These are phyloP conservation scores for Botryosphaeria dothidea DNA, from an alignment of 2,329 filamentous ascomycete genomes.

Conservation along the genomic window DNA sequence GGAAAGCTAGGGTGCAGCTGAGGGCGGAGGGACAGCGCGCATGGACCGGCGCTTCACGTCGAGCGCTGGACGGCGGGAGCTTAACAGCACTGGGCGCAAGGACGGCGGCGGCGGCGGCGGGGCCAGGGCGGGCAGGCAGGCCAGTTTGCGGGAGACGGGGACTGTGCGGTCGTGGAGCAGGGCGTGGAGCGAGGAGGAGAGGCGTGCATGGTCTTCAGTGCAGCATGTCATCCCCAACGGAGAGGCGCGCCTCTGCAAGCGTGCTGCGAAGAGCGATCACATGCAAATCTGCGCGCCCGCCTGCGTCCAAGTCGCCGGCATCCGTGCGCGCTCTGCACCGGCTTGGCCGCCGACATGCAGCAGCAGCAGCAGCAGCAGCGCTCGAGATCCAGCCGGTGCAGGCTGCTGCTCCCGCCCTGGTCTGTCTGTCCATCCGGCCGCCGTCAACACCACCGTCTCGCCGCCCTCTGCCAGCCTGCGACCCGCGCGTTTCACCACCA, in stretches of 20 bases:
- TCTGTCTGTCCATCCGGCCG: neutral
- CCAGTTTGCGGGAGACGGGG: neutral
- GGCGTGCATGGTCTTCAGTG: constrained; percentile 14
- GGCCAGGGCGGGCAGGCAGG: neutral
- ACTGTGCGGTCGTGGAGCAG: constrained; percentile 1
- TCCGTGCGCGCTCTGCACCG: neutral
- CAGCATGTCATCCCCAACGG: constrained; percentile 15
- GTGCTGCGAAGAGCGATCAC: constrained; percentile 4
- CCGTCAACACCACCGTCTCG: neutral
- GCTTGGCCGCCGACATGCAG: neutral
- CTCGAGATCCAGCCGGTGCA: neutral
- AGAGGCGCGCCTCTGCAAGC: constrained; percentile 12
- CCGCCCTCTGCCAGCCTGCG: neutral
- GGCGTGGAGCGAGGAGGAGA: neutral
- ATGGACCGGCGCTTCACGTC: constrained; percentile 1
- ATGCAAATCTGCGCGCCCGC: neutral
- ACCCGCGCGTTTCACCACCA: neutral
- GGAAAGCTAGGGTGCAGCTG: constrained; percentile 7
- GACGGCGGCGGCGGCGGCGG: neutral
- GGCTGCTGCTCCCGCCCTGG: neutral
- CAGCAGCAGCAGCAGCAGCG: neutral
- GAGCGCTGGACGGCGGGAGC: neutral
- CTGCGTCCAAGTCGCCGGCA: neutral
- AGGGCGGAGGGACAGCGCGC: neutral
- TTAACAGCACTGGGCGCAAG: neutral